Percentiles rank a stretch among this genome's conserved stretches.
Conservation (phyloP, 257 asterid genomes). For the Nicotiana attenuata region DNA sequence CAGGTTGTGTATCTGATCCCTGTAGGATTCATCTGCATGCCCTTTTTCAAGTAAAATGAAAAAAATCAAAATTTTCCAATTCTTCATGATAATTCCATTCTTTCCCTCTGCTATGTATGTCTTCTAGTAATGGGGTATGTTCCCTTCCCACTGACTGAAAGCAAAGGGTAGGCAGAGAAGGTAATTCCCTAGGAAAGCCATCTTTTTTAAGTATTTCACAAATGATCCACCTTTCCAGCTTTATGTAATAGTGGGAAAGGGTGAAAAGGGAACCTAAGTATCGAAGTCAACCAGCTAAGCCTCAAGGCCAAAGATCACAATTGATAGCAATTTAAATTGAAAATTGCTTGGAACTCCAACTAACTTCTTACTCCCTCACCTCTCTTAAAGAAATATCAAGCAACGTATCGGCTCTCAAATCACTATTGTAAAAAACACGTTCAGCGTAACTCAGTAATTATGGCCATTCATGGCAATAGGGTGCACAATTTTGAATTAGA, state of each 20-base stretch:
- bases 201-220: background rate
- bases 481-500: background rate
- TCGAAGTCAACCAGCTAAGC: background rate
- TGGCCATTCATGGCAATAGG: background rate
- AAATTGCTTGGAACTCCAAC: background rate
- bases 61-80: background rate
- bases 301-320: background rate
- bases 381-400: conserved; percentile 1
- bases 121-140: background rate
- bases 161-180: background rate
- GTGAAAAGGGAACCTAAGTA: background rate
- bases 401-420: background rate
- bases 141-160: background rate
- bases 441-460: background rate
- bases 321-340: background rate
- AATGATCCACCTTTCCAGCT: background rate
- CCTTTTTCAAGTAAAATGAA: background rate
- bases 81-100: background rate
- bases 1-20: background rate
- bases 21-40: background rate
- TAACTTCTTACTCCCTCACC: conserved; percentile 6
- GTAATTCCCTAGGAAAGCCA: background rate
- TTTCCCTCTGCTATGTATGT: background rate
- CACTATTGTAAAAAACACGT: background rate
- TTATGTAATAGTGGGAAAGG: background rate